These are phyloP conservation scores for Lepidium didymum DNA, from an alignment of 345 rosid species.

Conservation along the genomic window DNA sequence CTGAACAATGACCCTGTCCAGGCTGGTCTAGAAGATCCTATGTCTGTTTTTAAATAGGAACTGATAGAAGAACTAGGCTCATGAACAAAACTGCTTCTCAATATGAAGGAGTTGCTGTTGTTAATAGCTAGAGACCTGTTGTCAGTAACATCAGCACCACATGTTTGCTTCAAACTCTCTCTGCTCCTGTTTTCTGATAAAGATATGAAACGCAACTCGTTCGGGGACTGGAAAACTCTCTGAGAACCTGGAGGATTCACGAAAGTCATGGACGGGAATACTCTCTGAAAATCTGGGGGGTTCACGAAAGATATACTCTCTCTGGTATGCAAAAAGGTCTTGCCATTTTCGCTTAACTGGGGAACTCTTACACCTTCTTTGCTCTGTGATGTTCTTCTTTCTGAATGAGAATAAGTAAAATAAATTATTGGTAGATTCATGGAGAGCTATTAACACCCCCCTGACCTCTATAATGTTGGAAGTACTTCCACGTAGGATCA, in stretches of 20 bases:
- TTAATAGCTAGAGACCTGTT: conserved; percentile 32
- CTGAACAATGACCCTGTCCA: conserved; percentile 34
- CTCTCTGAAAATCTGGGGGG: conserved; percentile 19
- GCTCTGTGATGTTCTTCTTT: not conserved
- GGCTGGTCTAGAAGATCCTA: conserved; percentile 28
- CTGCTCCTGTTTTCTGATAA: conserved; percentile 29
- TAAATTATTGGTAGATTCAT: not conserved
- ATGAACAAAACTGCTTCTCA: conserved; percentile 39
- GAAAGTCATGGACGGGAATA: conserved; percentile 19
- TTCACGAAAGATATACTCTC: conserved; percentile 26
- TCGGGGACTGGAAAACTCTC: conserved; percentile 24
- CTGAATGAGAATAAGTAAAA: conserved; percentile 13
- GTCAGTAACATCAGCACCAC: conserved; percentile 27
- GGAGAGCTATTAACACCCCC: not conserved
- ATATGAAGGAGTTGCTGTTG: conserved; percentile 29
- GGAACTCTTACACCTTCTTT: conserved; percentile 4
- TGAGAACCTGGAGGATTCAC: conserved; percentile 18
- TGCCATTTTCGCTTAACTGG: not conserved
- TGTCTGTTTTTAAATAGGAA: conserved; percentile 23
- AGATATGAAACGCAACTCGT: conserved; percentile 33
- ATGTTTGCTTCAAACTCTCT: conserved; percentile 30
- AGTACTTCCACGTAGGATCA: not conserved
- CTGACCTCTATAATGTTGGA: not conserved
- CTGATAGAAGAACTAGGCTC: conserved; percentile 34
- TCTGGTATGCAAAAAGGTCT: conserved; percentile 14